Conservation (phyloP, 2,329 filamentous ascomycete species). For the Aspergillus neoniger region DNA sequence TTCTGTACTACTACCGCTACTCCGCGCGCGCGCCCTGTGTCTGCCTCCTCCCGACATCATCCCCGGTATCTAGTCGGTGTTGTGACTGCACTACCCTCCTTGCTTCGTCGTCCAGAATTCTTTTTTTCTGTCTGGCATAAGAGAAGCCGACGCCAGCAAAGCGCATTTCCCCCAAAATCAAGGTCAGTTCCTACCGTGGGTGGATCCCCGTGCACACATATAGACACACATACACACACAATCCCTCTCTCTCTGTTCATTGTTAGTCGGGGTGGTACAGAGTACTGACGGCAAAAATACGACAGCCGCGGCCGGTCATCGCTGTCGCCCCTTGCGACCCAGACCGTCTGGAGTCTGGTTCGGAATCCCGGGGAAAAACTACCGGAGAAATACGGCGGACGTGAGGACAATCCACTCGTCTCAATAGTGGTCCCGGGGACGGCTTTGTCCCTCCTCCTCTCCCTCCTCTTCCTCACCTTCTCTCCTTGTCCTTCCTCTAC, state of each 20-base stretch:
- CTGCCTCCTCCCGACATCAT: neutral
- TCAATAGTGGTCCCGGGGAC: slow-evolving; percentile 17
- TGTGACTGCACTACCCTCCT: neutral
- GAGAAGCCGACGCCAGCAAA: neutral
- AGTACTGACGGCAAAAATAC: slow-evolving; percentile 9
- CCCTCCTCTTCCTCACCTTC: neutral
- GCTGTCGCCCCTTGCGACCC: slow-evolving; percentile 11
- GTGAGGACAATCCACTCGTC: slow-evolving; percentile 16
- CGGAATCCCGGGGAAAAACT: slow-evolving; percentile 27
- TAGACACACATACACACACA: neutral
- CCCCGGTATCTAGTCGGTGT: neutral
- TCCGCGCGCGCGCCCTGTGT: too few species aligned
- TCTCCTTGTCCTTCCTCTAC: neutral
- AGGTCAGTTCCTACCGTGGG: neutral
- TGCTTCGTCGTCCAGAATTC: neutral
- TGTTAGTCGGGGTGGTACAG: neutral
- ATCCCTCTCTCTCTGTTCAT: neutral
- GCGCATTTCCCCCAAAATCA: neutral
- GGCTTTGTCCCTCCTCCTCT: slow-evolving; percentile 16
- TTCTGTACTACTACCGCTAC: too few species aligned
- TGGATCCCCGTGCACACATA: neutral
- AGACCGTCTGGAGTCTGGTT: slow-evolving; percentile 12
- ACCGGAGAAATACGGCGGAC: slow-evolving; percentile 27
- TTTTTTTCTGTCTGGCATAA: neutral
- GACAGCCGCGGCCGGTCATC: slow-evolving; percentile 5